phyloP scores from a whole-genome alignment of 352 stramenopile genomes.

The Phytophthora sojae region DNA sequence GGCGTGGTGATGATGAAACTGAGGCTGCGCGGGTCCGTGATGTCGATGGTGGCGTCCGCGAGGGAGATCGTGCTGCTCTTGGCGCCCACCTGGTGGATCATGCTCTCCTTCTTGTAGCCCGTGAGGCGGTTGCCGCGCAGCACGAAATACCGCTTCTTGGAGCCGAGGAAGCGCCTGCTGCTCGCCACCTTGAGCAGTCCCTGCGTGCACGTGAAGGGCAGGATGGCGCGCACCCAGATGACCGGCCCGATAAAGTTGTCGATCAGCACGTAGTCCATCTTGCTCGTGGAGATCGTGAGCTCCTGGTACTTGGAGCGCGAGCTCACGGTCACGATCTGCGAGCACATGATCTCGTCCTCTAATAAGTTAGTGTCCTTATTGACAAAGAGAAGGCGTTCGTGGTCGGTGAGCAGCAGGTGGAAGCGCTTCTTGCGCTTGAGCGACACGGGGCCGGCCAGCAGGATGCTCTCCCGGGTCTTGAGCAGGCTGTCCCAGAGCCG shows the following conservation, averaged over 20 bases:
- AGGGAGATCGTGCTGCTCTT: constrained; percentile 80
- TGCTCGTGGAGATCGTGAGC: constrained; percentile 74
- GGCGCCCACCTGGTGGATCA: constrained; percentile 74
- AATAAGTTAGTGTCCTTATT: constrained; percentile 91
- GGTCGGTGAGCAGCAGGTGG: constrained; percentile 84
- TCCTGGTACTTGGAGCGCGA: constrained; percentile 82
- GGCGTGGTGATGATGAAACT: constrained; percentile 85
- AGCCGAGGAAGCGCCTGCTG: constrained; percentile 79
- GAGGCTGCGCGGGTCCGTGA: constrained; percentile 66
- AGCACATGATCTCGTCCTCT: constrained; percentile 90
- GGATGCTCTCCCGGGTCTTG: constrained; percentile 84
- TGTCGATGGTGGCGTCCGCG: constrained; percentile 68
- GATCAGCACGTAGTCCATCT: constrained; percentile 81
- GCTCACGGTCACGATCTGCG: constrained; percentile 88
- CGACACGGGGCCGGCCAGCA: constrained; percentile 81
- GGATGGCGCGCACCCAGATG: constrained; percentile 87
- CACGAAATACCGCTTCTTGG: constrained; percentile 89
- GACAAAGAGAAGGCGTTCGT: constrained; percentile 87
- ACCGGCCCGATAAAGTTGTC: constrained; percentile 88
- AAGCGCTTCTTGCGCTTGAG: constrained; percentile 88
- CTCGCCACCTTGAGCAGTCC: constrained; percentile 82
- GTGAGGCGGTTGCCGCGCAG: constrained; percentile 67
- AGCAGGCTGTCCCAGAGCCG: constrained; percentile 84
- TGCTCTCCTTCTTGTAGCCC: constrained; percentile 81
- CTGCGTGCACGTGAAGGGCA: constrained; percentile 89